Evolutionary conservation across 106 monocot species (phyloP).

Genomic region (Narthecium ossifragum): DNA sequence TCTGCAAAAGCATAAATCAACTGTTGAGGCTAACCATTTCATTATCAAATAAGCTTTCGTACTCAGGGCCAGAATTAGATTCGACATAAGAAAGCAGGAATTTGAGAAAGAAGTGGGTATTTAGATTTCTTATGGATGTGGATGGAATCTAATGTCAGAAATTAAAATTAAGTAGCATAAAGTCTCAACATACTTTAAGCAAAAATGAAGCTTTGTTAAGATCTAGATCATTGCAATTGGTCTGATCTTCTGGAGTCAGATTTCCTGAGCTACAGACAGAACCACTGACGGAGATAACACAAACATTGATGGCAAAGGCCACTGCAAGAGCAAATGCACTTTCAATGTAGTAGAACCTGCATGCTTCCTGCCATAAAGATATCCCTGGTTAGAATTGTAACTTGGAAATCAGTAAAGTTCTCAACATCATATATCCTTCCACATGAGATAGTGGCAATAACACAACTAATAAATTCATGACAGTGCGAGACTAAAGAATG

Average conservation of each 20-base stretch:
- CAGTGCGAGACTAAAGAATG: too few species aligned
- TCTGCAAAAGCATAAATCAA: slow-evolving; percentile 34
- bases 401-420: too few species aligned
- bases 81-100: too few species aligned
- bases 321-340: slow-evolving; percentile 88
- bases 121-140: too few species aligned
- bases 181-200: slow-evolving; percentile 35
- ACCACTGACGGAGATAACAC: slow-evolving; percentile 84
- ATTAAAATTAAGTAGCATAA: background rate
- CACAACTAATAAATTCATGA: too few species aligned
- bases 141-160: background rate
- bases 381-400: too few species aligned
- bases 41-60: too few species aligned
- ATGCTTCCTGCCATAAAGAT: slow-evolving; percentile 64
- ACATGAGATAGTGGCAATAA: too few species aligned
- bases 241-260: slow-evolving; percentile 55
- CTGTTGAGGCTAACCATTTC: background rate
- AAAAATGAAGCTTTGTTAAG: slow-evolving; percentile 94
- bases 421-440: too few species aligned
- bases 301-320: slow-evolving; percentile 89
- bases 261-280: slow-evolving; percentile 66
- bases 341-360: slow-evolving; percentile 77
- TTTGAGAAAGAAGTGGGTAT: too few species aligned
- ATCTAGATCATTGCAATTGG: slow-evolving; percentile 68
- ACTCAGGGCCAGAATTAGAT: too few species aligned